phyloP scores from a whole-genome alignment of 306 rosid genomes.

The Canavalia ensiformis region DNA sequence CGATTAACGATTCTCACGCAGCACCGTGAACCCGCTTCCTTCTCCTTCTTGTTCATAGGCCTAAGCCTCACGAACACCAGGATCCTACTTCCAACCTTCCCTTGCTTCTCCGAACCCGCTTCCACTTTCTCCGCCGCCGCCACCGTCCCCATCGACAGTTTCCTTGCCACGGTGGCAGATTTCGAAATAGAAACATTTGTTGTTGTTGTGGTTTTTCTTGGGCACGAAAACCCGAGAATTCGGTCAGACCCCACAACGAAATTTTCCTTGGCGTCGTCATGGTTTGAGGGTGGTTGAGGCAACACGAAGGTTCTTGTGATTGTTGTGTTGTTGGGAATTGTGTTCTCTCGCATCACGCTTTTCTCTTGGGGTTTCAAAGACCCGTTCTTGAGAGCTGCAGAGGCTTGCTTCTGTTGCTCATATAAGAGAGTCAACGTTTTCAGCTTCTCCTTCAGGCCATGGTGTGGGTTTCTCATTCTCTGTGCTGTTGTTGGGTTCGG shows the following conservation, averaged over 20 bases:
- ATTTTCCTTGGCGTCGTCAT: constrained; percentile 71
- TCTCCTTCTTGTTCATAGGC: constrained; percentile 90
- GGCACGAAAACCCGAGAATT: constrained; percentile 74
- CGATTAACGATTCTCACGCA: constrained; percentile 76
- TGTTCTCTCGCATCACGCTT: constrained; percentile 73
- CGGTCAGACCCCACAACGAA: constrained; percentile 54
- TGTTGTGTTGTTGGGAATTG: constrained; percentile 65
- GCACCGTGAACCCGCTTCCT: constrained; percentile 75
- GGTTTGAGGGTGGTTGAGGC: constrained; percentile 58
- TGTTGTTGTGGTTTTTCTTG: constrained; percentile 49
- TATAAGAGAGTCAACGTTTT: constrained; percentile 79
- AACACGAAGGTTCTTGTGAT: constrained; percentile 71
- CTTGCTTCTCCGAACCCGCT: constrained; percentile 49
- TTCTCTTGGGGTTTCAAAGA: constrained; percentile 47
- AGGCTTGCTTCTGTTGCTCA: constrained; percentile 90
- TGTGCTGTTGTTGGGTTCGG: constrained; percentile 38
- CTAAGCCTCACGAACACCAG: constrained; percentile 90
- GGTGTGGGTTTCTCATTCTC: constrained; percentile 77
- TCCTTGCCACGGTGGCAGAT: constrained; percentile 66
- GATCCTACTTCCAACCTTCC: constrained; percentile 63
- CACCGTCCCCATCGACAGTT: constrained; percentile 65
- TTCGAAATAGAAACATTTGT: background rate
- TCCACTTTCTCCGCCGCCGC: constrained; percentile 51
- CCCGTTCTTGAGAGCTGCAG: constrained; percentile 64
- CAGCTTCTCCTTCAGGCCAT: constrained; percentile 91